A percentile compares a stretch with the other conserved stretches of the same genome.
phyloP scores from a whole-genome alignment of 1,139 yeast genomes.

The Yamadazyma taylorii region DNA sequence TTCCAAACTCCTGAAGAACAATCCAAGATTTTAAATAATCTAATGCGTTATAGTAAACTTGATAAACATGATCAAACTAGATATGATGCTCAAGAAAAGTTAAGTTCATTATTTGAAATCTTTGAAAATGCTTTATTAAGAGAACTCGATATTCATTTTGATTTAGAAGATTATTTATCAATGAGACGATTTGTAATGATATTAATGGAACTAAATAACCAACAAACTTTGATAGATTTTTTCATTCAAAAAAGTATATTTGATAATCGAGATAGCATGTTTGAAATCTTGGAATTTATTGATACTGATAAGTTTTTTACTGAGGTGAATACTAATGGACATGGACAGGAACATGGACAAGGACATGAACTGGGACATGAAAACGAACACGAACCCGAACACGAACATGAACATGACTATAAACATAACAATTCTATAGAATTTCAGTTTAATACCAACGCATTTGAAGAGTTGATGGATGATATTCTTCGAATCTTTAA shows the following conservation, averaged over 20 bases:
- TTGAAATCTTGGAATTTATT: constrained; percentile 25
- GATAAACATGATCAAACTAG: constrained; percentile 38
- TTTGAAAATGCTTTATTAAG: constrained; percentile 71
- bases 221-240: constrained; percentile 47
- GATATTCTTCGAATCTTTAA: constrained; percentile 36
- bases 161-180: constrained; percentile 45
- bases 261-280: constrained; percentile 36
- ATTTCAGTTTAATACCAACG: neutral
- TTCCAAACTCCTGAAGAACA: constrained; percentile 52
- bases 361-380: no score
- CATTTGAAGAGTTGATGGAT: constrained; percentile 24
- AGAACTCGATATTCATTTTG: constrained; percentile 67
- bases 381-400: no score
- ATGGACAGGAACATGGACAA: neutral
- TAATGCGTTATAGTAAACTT: constrained; percentile 37
- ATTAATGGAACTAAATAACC: constrained; percentile 37
- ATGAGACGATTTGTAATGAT: constrained; percentile 37
- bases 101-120: constrained; percentile 62
- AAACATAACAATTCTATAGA: neutral
- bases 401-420: no score
- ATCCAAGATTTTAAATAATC: constrained; percentile 41
- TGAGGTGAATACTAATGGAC: constrained; percentile 17
- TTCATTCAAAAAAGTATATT: constrained; percentile 46
- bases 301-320: constrained; percentile 12
- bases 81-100: constrained; percentile 41